phyloP scores from a whole-genome alignment of 352 stramenopile genomes.

The Phytophthora crassamura region DNA sequence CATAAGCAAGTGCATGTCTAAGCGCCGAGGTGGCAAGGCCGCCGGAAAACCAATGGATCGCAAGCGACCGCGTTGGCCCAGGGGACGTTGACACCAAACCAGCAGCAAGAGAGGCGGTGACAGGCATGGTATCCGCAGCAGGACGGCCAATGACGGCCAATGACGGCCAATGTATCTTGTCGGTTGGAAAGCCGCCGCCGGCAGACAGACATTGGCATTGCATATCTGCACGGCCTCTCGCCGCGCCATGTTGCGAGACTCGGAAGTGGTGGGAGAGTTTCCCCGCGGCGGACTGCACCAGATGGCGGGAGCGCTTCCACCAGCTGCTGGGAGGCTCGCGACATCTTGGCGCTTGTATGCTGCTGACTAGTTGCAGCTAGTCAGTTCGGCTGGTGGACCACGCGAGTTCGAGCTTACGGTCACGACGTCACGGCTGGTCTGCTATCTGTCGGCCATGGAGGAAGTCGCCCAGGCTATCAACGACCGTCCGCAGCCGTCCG shows the following conservation, averaged over 20 bases:
- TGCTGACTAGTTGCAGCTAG: constrained; percentile 37
- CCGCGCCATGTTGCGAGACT: constrained; percentile 31
- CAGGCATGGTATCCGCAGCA: too few relatives aligned
- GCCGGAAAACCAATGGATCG: constrained; percentile 22
- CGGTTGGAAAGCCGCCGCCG: constrained; percentile 5
- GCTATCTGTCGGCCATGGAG: constrained; percentile 19
- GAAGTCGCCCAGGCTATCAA: constrained; percentile 1
- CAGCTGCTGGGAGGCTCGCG: too few relatives aligned
- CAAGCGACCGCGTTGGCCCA: constrained; percentile 19
- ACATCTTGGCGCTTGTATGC: constrained; percentile 29
- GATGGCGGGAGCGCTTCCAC: constrained; percentile 13
- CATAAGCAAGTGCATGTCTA: constrained; percentile 30
- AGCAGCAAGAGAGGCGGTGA: too few relatives aligned
- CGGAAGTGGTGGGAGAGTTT: constrained; percentile 31
- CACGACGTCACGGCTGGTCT: constrained; percentile 32
- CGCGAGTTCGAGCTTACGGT: constrained; percentile 12
- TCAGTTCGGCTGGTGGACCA: constrained; percentile 39
- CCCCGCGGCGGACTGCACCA: constrained; percentile 43
- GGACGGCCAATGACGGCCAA: constrained; percentile 1
- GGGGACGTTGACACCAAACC: too few relatives aligned
- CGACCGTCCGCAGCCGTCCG: background rate
- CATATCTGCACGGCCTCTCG: constrained; percentile 20
- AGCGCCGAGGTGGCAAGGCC: constrained; percentile 5
- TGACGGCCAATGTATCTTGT: background rate
- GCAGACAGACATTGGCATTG: background rate